phyloP scores from a whole-genome alignment of 352 stramenopile species.

The Globisporangium okanoganense region DNA sequence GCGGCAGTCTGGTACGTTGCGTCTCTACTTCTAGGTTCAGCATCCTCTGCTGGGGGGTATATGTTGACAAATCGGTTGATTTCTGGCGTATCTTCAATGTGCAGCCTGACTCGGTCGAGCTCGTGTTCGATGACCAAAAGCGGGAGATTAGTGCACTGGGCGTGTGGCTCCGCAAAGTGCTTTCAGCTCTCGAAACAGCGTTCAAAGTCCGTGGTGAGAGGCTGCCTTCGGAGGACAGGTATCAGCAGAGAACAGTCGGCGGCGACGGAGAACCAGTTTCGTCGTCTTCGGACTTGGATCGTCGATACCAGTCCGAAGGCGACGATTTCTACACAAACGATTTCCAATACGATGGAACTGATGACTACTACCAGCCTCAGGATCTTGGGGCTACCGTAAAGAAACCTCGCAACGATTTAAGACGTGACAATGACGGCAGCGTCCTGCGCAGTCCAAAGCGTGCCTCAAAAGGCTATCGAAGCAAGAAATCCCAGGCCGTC shows the following conservation, averaged over 20 bases:
- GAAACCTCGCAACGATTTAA: not conserved
- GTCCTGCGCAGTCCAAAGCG: not conserved
- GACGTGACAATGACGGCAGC: not conserved
- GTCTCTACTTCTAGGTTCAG: not conserved
- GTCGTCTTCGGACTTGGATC: constrained; percentile 1
- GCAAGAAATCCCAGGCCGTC: constrained; percentile 2
- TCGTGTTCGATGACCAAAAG: constrained; percentile 42
- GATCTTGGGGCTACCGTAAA: not conserved
- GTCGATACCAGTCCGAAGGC: constrained; percentile 1
- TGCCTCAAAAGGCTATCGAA: not conserved
- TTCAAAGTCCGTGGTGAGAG: constrained; percentile 26
- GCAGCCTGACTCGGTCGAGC: constrained; percentile 29
- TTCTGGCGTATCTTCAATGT: too few relatives aligned
- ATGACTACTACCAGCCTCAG: constrained; percentile 12
- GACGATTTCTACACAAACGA: constrained; percentile 5
- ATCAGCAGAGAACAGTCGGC: not conserved
- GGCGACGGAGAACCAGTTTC: not conserved
- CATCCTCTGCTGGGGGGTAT: not conserved
- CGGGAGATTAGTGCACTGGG: constrained; percentile 40
- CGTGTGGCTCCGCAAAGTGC: constrained; percentile 48
- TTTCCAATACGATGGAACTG: constrained; percentile 20
- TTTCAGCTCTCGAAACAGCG: constrained; percentile 23
- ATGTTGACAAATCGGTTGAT: not conserved
- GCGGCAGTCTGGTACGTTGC: constrained; percentile 31
- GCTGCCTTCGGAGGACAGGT: constrained; percentile 11